A percentile compares a stretch with the other conserved stretches of the same genome.
Conservation (phyloP, 1,284 basidiomycete species). For the Takashimella tepidaria region DNA sequence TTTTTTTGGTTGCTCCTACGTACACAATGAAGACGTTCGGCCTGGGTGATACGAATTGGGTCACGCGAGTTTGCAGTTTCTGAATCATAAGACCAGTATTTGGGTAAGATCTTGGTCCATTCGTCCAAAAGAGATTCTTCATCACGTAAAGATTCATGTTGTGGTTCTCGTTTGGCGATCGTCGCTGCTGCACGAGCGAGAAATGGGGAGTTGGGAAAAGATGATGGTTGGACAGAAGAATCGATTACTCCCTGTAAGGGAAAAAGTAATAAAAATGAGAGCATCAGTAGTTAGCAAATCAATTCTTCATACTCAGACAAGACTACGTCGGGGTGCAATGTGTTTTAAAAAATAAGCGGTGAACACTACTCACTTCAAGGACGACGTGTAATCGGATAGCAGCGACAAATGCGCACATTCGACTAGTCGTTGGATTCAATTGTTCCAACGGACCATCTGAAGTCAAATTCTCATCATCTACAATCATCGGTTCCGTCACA, state of each 20-base stretch:
- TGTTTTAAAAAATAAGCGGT: background rate
- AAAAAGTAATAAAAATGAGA: background rate
- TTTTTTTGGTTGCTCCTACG: constrained; percentile 8
- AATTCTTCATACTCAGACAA: background rate
- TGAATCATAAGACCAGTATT: constrained; percentile 70
- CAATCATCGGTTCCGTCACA: constrained; percentile 68
- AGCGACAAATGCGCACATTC: constrained; percentile 72
- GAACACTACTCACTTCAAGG: constrained; percentile 55
- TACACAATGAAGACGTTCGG: constrained; percentile 69
- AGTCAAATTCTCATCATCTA: constrained; percentile 84
- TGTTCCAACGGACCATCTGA: constrained; percentile 63
- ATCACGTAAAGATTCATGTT: constrained; percentile 62
- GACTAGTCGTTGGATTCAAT: constrained; percentile 62
- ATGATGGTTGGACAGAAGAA: constrained; percentile 47
- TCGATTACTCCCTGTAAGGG: constrained; percentile 52
- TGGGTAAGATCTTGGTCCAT: constrained; percentile 63
- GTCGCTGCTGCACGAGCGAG: constrained; percentile 46
- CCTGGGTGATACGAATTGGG: constrained; percentile 78
- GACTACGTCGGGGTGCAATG: background rate
- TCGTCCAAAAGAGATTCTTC: constrained; percentile 76
- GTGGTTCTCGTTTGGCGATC: constrained; percentile 36
- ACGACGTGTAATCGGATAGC: constrained; percentile 72
- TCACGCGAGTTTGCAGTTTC: constrained; percentile 79
- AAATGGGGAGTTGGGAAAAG: constrained; percentile 47
- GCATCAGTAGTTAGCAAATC: background rate